Base-by-base conservation (phyloP, 176 grass and related monocot species). In the Raddia guianensis region DNA sequence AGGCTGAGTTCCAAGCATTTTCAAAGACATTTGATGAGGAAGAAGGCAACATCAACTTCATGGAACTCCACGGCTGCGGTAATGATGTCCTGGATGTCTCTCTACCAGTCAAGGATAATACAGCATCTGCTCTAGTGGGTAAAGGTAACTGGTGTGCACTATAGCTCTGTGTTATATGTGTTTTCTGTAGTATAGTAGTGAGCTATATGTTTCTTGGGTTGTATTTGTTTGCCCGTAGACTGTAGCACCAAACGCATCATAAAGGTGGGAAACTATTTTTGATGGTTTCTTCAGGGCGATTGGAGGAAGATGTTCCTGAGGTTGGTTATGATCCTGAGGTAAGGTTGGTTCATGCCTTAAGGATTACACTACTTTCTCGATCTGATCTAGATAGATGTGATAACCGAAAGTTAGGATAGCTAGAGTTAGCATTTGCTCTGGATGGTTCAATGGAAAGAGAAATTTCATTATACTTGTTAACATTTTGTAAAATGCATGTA, bases 1-100 rank as follows among this genome's bases (percentile, higher is more conserved):
- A 86, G 43, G 83, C 83, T 11, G 74, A 79, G 37, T 86, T 73
- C 47, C 56, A 43, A 65, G 83, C 71, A 21, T 80, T 73, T 10
- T 63, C 63, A 12, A 56, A 72, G 18, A 12, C 49, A 34, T 55
- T 45, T 18, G 70, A 50, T 33, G 57, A 74, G 32, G 61, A 34
- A 1, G 76, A 74, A 74, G n/a, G 67, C 0, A 53, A 80, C 11
- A 49, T 65, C 35, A 66, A 86, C 14, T 20, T 55, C 63, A 80
- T 47, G 2, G 78, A 54, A 2, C 7, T 59, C 56, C 9, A 21
- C 56, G 9, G 56, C 7, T 59, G 51, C 16, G 51, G 16, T n/a
- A 59, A 9, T n/a, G 15, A 54, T 54, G 4, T 54, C 52, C 52
- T 54, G 52, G 14, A 54, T 54, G 52, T 16, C 52, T 12, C 64